Conservation (phyloP, 495 filamentous ascomycete genomes). For the Penicillium mononematosum region DNA sequence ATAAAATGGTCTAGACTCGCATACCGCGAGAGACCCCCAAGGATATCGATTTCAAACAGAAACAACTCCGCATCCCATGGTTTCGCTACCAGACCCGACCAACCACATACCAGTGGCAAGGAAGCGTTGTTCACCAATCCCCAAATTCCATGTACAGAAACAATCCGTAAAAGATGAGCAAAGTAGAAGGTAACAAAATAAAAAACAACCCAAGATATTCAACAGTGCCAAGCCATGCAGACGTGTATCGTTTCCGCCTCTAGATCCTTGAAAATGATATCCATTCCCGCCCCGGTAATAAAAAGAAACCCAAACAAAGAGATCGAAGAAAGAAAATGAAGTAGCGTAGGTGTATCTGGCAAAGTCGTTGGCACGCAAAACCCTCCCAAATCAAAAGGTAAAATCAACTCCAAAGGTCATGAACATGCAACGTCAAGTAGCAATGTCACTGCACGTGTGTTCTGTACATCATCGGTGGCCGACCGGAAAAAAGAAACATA, state of each 20-base stretch:
- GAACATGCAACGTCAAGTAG: slow-evolving; percentile 40
- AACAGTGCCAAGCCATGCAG: slow-evolving; percentile 52
- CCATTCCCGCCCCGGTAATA: slow-evolving; percentile 40
- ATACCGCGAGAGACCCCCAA: slow-evolving; percentile 36
- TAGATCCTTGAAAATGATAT: slow-evolving; percentile 47
- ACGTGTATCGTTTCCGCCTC: slow-evolving; percentile 57
- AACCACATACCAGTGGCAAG: slow-evolving; percentile 34
- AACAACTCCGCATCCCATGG: slow-evolving; percentile 49
- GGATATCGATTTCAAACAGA: slow-evolving; percentile 37
- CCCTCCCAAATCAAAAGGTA: slow-evolving; percentile 29
- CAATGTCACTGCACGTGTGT: slow-evolving; percentile 38
- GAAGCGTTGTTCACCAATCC: slow-evolving; percentile 37
- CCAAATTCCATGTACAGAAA: slow-evolving; percentile 46
- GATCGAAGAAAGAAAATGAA: slow-evolving; percentile 32
- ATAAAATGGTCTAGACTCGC: slow-evolving; percentile 41
- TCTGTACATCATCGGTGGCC: slow-evolving; percentile 50
- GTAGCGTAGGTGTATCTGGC: slow-evolving; percentile 30
- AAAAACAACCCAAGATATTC: slow-evolving; percentile 39
- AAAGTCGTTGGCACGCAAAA: slow-evolving; percentile 31
- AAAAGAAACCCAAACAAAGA: slow-evolving; percentile 34
- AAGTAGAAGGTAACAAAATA: slow-evolving; percentile 30
- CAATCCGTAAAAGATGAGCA: slow-evolving; percentile 27
- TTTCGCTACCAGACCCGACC: slow-evolving; percentile 42
- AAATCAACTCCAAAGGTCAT: slow-evolving; percentile 39
- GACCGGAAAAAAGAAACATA: slow-evolving; percentile 27